Evolutionary conservation across 108 stramenopile genomes (phyloP).

Genomic region (Pseudonitzschia pungens): DNA sequence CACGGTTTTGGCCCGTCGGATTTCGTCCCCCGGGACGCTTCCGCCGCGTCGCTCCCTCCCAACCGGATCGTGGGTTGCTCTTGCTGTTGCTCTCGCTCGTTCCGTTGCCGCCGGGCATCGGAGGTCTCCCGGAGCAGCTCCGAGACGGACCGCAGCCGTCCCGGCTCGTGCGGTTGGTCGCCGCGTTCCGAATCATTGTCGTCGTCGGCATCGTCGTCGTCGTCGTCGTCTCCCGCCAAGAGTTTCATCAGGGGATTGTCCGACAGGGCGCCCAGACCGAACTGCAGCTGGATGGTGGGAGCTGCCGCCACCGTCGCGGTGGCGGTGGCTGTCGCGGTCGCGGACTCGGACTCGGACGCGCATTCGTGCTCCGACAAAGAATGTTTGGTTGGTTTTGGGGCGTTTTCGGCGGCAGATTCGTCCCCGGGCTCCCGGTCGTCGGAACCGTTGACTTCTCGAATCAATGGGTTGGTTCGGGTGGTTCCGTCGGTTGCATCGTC

Average conservation of each 20-base stretch:
- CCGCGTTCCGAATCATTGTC: neutral
- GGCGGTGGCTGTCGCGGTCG: too few relatives aligned
- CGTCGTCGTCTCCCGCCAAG: neutral
- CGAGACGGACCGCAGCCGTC: neutral
- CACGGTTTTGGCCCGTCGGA: neutral
- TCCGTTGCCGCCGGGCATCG: neutral
- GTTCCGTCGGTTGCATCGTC: neutral
- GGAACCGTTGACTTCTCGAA: constrained; percentile 12
- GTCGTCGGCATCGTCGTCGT: constrained; percentile 11
- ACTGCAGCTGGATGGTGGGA: constrained; percentile 38
- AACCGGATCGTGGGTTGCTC: too few relatives aligned
- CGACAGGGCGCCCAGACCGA: constrained; percentile 25
- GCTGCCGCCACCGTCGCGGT: neutral
- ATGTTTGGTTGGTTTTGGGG: neutral
- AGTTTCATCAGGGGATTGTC: constrained; percentile 32
- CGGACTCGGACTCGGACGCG: too few relatives aligned
- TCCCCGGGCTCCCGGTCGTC: neutral
- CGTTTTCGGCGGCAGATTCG: neutral
- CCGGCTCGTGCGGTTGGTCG: neutral
- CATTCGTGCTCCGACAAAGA: neutral
- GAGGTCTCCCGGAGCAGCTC: neutral
- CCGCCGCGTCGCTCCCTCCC: too few relatives aligned
- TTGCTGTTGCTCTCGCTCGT: too few relatives aligned
- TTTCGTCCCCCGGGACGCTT: too few relatives aligned
- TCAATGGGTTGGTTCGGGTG: neutral